These are phyloP conservation scores for Breviolum minutum DNA, from an alignment of 73 alveolate species.

Conservation along the genomic window DNA sequence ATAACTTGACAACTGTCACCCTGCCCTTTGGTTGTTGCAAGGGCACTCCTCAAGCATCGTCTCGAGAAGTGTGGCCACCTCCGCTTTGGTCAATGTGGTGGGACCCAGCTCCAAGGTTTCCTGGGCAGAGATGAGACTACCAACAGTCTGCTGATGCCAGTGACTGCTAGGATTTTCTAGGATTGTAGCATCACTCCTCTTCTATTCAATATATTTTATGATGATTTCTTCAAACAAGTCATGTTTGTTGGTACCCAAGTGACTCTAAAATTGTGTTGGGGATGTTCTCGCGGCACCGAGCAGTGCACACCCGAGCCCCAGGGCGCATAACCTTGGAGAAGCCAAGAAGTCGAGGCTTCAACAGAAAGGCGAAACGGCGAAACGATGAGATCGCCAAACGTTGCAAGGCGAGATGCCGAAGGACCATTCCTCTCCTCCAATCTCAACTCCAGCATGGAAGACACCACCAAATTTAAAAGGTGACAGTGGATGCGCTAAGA, in stretches of 20 bases:
- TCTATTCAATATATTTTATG: no score
- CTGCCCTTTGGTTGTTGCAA: background rate
- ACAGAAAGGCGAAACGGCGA: no score
- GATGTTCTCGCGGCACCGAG: constrained; percentile 38
- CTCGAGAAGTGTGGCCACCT: constrained; percentile 19
- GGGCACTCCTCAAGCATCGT: constrained; percentile 26
- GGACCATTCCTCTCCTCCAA: constrained; percentile 49
- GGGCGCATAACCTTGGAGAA: background rate
- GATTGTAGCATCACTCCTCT: no score
- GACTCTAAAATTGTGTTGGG: constrained; percentile 26
- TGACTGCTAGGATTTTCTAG: no score
- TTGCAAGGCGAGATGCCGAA: background rate
- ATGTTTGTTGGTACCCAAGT: background rate
- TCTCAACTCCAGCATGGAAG: constrained; percentile 25
- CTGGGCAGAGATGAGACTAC: background rate
- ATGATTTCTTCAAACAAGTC: no score
- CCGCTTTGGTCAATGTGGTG: constrained; percentile 18
- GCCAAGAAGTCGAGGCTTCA: no score
- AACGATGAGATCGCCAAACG: background rate
- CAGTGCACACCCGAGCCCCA: constrained; percentile 36
- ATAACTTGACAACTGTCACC: no score
- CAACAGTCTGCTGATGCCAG: background rate
- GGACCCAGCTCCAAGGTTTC: constrained; percentile 37
- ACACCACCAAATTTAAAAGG: constrained; percentile 26
- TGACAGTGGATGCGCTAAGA: constrained; percentile 35